Percentiles rank a stretch among this genome's conserved stretches.
Evolutionary conservation across 768 basidiomycete genomes (phyloP).

Genomic region (Neoboletus subvelutipes): DNA sequence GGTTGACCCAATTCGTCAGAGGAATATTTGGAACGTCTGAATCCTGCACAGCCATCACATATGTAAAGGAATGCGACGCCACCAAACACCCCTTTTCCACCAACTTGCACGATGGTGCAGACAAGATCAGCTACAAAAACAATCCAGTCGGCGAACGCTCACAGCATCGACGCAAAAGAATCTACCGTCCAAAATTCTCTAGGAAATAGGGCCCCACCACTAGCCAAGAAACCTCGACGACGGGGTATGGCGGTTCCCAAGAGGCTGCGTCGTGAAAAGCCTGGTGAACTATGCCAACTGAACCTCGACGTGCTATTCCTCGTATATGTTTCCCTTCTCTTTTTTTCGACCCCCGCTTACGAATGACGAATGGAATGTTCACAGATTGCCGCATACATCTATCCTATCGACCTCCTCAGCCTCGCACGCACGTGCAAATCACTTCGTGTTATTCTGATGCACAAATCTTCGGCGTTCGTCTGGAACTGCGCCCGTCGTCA

Average conservation of each 20-base stretch:
- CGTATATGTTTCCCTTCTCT: neutral
- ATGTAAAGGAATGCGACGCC: no score
- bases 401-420: conserved; percentile 31
- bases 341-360: neutral
- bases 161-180: neutral
- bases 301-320: conserved; percentile 24
- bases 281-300: conserved; percentile 1
- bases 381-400: conserved; percentile 41
- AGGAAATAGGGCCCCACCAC: no score
- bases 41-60: no score
- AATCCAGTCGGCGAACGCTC: neutral
- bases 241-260: neutral
- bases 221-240: neutral
- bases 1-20: neutral
- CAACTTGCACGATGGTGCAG: neutral
- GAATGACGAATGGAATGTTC: neutral
- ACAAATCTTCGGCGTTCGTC: conserved; percentile 24
- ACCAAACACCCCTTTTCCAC: no score
- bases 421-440: conserved; percentile 41
- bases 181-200: neutral
- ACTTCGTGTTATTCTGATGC: conserved; percentile 38
- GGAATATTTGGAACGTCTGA: no score
- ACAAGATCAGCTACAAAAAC: neutral
- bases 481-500: conserved; percentile 30
- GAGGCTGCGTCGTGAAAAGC: neutral